Conservation (phyloP, 1,284 basidiomycete genomes). For the Naganishia sp. region DNA sequence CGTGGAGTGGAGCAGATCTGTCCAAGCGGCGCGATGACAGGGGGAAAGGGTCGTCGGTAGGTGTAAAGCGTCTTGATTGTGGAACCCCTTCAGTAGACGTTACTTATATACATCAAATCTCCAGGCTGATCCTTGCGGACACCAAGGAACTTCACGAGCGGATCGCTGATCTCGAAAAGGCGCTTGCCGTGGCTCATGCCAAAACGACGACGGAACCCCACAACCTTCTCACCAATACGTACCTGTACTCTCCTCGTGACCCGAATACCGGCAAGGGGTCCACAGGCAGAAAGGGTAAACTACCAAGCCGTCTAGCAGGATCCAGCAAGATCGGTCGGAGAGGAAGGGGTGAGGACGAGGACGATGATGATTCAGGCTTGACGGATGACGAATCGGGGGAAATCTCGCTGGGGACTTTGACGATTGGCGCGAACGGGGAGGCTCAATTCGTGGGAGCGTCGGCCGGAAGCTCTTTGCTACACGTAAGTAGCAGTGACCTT, state of each 20-base stretch:
- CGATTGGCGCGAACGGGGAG: slow-evolving; percentile 46
- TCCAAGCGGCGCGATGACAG: slow-evolving; percentile 48
- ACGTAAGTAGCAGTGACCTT: slow-evolving; percentile 15
- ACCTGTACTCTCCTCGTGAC: slow-evolving; percentile 42
- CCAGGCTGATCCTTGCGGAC: slow-evolving; percentile 49
- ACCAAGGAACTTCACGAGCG: slow-evolving; percentile 50
- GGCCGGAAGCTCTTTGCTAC: slow-evolving; percentile 48
- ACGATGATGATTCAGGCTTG: slow-evolving; percentile 15
- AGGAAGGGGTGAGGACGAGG: slow-evolving; percentile 11
- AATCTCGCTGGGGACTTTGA: slow-evolving; percentile 48
- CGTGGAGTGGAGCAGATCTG: slow-evolving; percentile 51
- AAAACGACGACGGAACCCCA: slow-evolving; percentile 40
- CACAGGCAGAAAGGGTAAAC: slow-evolving; percentile 13
- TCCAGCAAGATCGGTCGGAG: slow-evolving; percentile 2
- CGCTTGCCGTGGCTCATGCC: slow-evolving; percentile 44
- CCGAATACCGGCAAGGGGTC: slow-evolving; percentile 8
- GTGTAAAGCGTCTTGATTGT: slow-evolving; percentile 24
- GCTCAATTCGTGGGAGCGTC: slow-evolving; percentile 49
- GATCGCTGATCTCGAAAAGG: slow-evolving; percentile 47
- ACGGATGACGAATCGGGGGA: slow-evolving; percentile 37
- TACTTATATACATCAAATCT: background rate
- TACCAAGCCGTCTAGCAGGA: slow-evolving; percentile 14
- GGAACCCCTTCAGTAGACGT: background rate
- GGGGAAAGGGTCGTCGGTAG: slow-evolving; percentile 48
- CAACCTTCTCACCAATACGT: slow-evolving; percentile 42